These are phyloP conservation scores for Thielaviopsis cerberus DNA, from an alignment of 2,329 filamentous ascomycete species.

Conservation along the genomic window DNA sequence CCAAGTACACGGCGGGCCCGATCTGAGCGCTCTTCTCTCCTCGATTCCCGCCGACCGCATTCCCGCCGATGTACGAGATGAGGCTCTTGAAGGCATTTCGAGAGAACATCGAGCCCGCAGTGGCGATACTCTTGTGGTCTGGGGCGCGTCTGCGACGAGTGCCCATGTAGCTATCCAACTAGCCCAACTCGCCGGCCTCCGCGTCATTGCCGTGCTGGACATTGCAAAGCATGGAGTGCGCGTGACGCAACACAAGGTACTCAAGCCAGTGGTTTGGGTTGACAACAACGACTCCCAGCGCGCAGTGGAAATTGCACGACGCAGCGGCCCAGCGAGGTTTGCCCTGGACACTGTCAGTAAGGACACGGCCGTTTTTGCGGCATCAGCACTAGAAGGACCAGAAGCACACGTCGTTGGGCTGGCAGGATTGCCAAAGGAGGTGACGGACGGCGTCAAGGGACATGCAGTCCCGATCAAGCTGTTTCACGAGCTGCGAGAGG, in stretches of 20 bases:
- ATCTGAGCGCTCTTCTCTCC: conserved; percentile 35
- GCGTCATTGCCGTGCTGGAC: conserved; percentile 48
- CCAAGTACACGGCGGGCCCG: conserved; percentile 32
- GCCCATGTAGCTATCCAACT: conserved; percentile 49
- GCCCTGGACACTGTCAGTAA: conserved; percentile 49
- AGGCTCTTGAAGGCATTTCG: conserved; percentile 39
- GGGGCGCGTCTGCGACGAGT: conserved; percentile 55
- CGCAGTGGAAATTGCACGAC: conserved; percentile 45
- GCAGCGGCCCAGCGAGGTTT: conserved; percentile 42
- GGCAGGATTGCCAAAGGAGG: conserved; percentile 43
- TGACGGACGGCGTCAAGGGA: conserved; percentile 22
- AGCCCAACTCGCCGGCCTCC: conserved; percentile 45
- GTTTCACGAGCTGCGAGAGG: conserved; percentile 47
- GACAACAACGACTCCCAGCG: conserved; percentile 47
- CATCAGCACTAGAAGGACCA: conserved; percentile 27
- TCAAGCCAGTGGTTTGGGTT: conserved; percentile 43
- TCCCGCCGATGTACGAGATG: conserved; percentile 40
- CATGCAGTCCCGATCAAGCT: conserved; percentile 59
- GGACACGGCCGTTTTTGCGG: conserved; percentile 40
- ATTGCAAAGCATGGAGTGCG: conserved; percentile 44
- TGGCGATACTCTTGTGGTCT: conserved; percentile 56
- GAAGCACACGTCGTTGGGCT: conserved; percentile 45
- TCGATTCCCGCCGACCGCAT: conserved; percentile 28
- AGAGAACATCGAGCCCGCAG: conserved; percentile 26
- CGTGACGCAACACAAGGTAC: conserved; percentile 27